These are phyloP conservation scores for Vitis rotundifolia DNA, from an alignment of 164 flowering plant species.

Conservation along the genomic window DNA sequence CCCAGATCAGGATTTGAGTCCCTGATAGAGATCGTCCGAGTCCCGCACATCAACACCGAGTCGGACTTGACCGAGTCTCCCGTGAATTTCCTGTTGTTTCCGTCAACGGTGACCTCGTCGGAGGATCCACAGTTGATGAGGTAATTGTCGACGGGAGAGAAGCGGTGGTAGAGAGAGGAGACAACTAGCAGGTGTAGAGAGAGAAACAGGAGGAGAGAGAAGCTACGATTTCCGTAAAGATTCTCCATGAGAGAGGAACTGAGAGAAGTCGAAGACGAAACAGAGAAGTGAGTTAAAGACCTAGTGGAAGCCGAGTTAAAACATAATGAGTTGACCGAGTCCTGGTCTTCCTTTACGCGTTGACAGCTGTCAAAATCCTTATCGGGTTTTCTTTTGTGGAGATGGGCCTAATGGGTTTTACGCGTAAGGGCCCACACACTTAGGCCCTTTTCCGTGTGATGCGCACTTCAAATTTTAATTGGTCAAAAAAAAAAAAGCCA, in stretches of 20 bases:
- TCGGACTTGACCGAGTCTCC: slow-evolving; percentile 39
- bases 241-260: no score
- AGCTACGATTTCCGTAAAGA: neutral
- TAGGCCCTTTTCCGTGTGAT: no score
- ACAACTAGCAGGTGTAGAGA: neutral
- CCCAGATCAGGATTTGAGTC: slow-evolving; percentile 21
- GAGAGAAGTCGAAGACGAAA: neutral
- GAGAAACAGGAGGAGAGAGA: neutral
- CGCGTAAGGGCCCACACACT: no score
- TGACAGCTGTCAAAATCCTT: no score
- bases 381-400: no score
- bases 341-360: no score
- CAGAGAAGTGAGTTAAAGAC: neutral
- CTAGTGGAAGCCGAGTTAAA: neutral
- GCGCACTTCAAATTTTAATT: no score
- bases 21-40: slow-evolving; percentile 25
- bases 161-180: slow-evolving; percentile 21
- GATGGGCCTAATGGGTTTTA: no score
- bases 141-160: slow-evolving; percentile 63
- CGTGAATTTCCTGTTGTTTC: slow-evolving; percentile 49
- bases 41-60: slow-evolving; percentile 20
- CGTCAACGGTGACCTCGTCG: slow-evolving; percentile 26
- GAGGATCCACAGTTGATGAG: slow-evolving; percentile 69
- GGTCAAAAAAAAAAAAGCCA: no score
- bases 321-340: no score